Percentiles rank a stretch among this genome's conserved stretches.
phyloP scores from a whole-genome alignment of 23 red algal species.

The Gracilaria gracilis region DNA sequence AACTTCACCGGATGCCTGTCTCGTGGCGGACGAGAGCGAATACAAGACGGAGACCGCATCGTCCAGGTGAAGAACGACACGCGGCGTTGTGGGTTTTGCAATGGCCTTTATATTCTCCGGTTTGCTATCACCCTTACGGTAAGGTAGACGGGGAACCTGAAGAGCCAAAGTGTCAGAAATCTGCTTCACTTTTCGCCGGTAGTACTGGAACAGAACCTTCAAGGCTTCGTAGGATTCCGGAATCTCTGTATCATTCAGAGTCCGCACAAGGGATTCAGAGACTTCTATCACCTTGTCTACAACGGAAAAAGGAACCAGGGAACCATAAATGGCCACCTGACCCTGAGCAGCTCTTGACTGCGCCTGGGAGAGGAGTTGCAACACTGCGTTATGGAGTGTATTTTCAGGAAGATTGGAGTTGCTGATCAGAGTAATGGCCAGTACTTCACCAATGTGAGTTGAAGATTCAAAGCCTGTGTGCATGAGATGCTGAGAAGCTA shows the following conservation, averaged over 20 bases:
- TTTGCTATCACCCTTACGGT: not conserved
- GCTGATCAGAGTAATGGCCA: conserved; percentile 19
- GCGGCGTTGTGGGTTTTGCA: not conserved
- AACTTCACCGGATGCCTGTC: not conserved
- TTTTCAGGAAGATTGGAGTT: conserved; percentile 7
- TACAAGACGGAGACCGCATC: conserved; percentile 36
- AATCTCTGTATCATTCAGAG: not conserved
- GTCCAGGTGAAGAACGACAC: not conserved
- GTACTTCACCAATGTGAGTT: conserved; percentile 25
- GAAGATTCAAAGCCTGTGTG: not conserved
- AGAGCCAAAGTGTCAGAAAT: not conserved
- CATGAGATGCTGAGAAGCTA: conserved; percentile 28
- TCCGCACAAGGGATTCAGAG: not conserved
- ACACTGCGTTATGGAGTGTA: conserved; percentile 6
- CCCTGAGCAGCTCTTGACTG: not conserved
- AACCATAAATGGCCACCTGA: not conserved
- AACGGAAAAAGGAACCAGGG: not conserved
- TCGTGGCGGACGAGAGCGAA: conserved; percentile 8
- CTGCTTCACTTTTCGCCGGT: not conserved
- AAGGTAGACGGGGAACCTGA: not conserved
- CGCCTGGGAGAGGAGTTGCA: conserved; percentile 14
- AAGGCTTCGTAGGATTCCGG: not conserved
- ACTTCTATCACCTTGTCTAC: not conserved
- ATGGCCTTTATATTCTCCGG: not conserved
- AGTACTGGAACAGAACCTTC: not conserved